A percentile compares a stretch with the other conserved stretches of the same genome.
These are phyloP conservation scores for Trypanosoma melophagium DNA, from an alignment of 208 protist genomes.

Conservation along the genomic window DNA sequence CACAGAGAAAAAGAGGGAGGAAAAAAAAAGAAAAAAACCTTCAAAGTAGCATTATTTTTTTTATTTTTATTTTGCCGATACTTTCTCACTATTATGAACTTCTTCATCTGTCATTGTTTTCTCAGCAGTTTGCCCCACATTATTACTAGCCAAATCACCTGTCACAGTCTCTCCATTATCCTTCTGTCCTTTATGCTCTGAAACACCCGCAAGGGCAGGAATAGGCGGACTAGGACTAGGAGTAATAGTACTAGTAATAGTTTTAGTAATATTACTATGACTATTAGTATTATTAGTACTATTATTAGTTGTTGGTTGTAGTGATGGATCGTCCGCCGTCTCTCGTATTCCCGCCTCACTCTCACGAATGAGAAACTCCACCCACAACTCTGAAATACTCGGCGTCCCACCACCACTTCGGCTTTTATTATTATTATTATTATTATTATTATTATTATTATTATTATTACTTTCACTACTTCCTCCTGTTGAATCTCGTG, in stretches of 20 bases:
- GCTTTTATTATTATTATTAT: background rate
- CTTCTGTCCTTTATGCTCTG: too few relatives aligned
- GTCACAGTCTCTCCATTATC: too few relatives aligned
- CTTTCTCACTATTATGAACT: background rate
- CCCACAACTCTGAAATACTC: constrained; percentile 70
- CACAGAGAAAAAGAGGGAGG: constrained; percentile 12
- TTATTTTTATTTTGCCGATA: too few relatives aligned
- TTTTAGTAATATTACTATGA: too few relatives aligned
- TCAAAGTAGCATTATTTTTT: too few relatives aligned
- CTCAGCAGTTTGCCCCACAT: background rate
- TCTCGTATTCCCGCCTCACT: constrained; percentile 31
- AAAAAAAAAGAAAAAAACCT: constrained; percentile 13
- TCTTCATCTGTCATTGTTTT: background rate
- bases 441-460: constrained; percentile 1
- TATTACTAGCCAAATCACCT: too few relatives aligned
- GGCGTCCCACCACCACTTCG: background rate
- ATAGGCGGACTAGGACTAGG: too few relatives aligned
- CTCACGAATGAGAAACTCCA: constrained; percentile 82
- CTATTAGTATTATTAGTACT: background rate
- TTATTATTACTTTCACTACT: constrained; percentile 8
- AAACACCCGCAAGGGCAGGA: too few relatives aligned
- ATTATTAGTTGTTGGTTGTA: too few relatives aligned
- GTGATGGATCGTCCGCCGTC: background rate
- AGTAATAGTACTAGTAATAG: too few relatives aligned
- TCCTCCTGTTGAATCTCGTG: constrained; percentile 17